Conservation (phyloP, 768 basidiomycete genomes). For the Lanmaoa pseudosensibilis region DNA sequence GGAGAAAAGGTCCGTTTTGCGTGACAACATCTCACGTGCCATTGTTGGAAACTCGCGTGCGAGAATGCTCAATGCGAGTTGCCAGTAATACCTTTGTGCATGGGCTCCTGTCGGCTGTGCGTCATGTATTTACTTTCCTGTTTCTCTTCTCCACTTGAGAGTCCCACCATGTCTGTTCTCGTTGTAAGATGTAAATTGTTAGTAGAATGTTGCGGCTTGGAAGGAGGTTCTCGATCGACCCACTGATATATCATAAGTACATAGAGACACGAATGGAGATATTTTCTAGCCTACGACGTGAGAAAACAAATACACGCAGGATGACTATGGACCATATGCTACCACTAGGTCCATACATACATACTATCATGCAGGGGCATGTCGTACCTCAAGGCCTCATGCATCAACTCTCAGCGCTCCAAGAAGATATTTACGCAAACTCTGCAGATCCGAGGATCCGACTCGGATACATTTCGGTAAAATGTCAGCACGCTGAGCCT, state of each 20-base stretch:
- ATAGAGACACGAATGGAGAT: too few relatives aligned
- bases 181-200: not conserved
- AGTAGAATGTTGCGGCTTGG: not conserved
- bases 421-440: not conserved
- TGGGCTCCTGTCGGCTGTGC: not conserved
- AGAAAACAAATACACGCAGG: not conserved
- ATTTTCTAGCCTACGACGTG: too few relatives aligned
- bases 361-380: not conserved
- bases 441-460: not conserved
- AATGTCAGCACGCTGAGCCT: not conserved
- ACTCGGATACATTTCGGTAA: not conserved
- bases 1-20: constrained; percentile 86
- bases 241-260: not conserved
- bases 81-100: not conserved
- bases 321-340: not conserved
- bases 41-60: not conserved
- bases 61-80: not conserved
- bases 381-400: too few relatives aligned
- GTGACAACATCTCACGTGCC: constrained; percentile 24
- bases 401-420: not conserved
- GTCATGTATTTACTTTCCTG: not conserved
- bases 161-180: constrained; percentile 3
- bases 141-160: not conserved
- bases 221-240: not conserved
- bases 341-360: not conserved